Percentiles rank a stretch among this genome's conserved stretches.
Evolutionary conservation across 164 flowering plant genomes (phyloP).

Genomic region (Sextonia rubra): DNA sequence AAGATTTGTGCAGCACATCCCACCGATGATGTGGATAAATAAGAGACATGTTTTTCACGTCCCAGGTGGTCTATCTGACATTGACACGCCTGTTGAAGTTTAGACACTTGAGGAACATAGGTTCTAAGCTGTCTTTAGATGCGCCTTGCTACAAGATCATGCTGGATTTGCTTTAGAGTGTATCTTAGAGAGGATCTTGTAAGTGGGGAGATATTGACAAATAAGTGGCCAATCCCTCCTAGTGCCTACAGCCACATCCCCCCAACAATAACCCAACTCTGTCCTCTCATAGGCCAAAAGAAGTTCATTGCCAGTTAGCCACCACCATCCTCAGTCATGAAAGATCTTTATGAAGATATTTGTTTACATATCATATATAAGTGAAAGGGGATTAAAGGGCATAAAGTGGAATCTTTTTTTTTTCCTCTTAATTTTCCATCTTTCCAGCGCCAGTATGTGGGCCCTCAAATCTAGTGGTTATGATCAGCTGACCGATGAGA

Average conservation of each 20-base stretch:
- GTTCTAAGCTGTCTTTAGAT: background rate
- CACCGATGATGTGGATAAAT: no score
- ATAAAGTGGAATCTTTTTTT: background rate
- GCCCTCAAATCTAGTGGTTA: no score
- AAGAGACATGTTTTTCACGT: background rate
- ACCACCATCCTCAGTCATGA: background rate
- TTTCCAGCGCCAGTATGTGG: no score
- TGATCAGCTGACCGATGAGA: no score
- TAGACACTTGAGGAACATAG: background rate
- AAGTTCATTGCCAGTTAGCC: background rate
- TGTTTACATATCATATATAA: background rate
- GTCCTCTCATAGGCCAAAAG: no score
- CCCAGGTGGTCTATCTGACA: background rate
- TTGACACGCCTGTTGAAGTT: background rate
- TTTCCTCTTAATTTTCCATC: no score
- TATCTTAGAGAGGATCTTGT: background rate
- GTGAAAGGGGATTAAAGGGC: background rate
- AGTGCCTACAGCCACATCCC: background rate
- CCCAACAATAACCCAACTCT: background rate
- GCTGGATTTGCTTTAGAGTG: background rate
- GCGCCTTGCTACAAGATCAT: background rate
- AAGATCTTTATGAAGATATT: background rate
- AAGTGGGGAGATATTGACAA: background rate
- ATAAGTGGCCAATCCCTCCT: background rate
- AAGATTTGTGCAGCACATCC: no score